phyloP scores from a whole-genome alignment of 306 rosid species.

The Vigna mungo region DNA sequence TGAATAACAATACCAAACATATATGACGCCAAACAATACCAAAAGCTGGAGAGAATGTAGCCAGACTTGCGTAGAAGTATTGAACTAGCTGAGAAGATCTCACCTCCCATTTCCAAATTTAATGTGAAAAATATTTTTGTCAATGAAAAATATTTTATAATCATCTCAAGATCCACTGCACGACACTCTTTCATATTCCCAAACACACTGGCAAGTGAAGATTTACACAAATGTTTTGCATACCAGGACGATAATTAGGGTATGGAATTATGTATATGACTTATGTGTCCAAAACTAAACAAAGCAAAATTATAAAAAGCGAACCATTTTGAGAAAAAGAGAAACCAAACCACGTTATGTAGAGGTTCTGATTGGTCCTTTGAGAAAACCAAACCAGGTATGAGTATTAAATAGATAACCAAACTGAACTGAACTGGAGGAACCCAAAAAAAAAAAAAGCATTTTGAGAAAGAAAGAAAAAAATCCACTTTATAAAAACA shows the following conservation, averaged over 20 bases:
- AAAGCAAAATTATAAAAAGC: no score
- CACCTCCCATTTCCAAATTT: slow-evolving; percentile 1
- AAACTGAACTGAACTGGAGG: no score
- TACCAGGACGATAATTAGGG: not conserved
- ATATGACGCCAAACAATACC: slow-evolving; percentile 23
- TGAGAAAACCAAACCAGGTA: no score
- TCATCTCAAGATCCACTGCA: slow-evolving; percentile 18
- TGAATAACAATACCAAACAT: slow-evolving; percentile 29
- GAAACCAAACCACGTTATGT: no score
- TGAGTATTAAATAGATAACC: no score
- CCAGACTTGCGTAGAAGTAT: slow-evolving; percentile 26
- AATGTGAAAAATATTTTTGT: not conserved
- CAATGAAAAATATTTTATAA: slow-evolving; percentile 2
- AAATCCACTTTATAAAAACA: no score
- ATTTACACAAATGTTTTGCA: not conserved
- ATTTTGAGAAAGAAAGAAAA: no score
- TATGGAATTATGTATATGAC: not conserved
- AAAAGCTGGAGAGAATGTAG: slow-evolving; percentile 21
- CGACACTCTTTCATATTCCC: not conserved
- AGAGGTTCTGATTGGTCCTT: no score
- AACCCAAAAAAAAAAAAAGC: no score
- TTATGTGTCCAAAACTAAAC: not conserved
- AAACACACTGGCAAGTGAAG: not conserved
- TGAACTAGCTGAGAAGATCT: slow-evolving; percentile 22
- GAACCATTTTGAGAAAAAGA: no score